Base-by-base conservation (phyloP, 2,329 filamentous ascomycete species). In the Alternaria burnsii region DNA sequence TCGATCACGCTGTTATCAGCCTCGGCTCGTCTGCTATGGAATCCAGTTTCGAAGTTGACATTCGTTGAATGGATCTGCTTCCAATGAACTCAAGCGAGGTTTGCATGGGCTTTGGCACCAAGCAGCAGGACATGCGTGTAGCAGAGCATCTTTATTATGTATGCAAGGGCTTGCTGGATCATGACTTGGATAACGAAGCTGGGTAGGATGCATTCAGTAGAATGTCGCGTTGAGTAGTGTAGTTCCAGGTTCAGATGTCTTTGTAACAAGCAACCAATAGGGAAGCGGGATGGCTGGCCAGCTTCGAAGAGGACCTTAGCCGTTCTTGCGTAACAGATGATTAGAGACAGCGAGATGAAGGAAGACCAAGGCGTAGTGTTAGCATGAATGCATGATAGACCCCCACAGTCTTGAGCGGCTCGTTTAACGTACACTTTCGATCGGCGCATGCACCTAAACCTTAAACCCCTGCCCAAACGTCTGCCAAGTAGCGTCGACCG, bases 401-500 rank as follows among this genome's bases (percentile, higher is more conserved):
- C 38, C 48, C 26, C 44, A 55, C 50, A 42, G 32, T 38, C 34
- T 9, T 34, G 52, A 36, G 34, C 47, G 14, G 56, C 26, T 52
- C 26, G 52, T 59, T 41, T 48, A 40, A 51, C 55, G 58, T 59
- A 53, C 66, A 62, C 59, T 62, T 60, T 46, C 36, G 70, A 74
- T 74, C 69, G 67, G 62, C 66, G 65, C 65, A 72, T 72, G 70
- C 71, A 71, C 55, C 71, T 72, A 74, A 75, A 70, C 69, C 61
- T 73, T 72, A 72, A 69, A 70, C 63, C 68, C 71, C 66, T 66
- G 65, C 61, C 57, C 62, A 67, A 66, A 68, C 67, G 67, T 65
- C 63, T 58, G 69, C 74, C 68, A 68, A 70, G 69, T 53, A 64
- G 61, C 63, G 58, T 57, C 68, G 65, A 68, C 70, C 62, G 65